Percentiles rank a stretch among this genome's conserved stretches.
Evolutionary conservation across 75 land plant species (phyloP).

Genomic region (Selaginella tamariscina): DNA sequence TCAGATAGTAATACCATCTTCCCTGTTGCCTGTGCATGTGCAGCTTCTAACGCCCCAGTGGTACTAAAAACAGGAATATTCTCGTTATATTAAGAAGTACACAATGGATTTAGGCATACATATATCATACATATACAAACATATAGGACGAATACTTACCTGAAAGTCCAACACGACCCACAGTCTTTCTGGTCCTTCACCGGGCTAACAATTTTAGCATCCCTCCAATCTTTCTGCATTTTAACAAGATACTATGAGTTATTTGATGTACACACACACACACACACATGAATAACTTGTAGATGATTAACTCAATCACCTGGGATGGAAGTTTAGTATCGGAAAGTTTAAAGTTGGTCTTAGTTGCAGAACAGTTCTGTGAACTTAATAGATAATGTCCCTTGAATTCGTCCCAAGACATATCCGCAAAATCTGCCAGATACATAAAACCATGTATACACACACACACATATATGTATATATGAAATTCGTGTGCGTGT

Average conservation of each 20-base stretch:
- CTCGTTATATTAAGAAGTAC: no score
- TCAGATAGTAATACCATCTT: conserved; percentile 70
- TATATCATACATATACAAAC: no score
- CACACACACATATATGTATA: not conserved
- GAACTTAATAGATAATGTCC: conserved; percentile 40
- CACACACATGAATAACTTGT: not conserved
- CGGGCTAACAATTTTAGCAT: conserved; percentile 72
- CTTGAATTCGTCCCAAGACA: conserved; percentile 81
- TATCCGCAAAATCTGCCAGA: conserved; percentile 69
- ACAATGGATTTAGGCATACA: no score
- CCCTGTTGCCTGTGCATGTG: conserved; percentile 86
- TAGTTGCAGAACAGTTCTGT: conserved; percentile 95
- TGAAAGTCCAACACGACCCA: conserved; percentile 99
- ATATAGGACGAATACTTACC: conserved; percentile 27
- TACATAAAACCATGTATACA: not conserved
- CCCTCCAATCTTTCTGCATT: conserved; percentile 92
- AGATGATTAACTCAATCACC: conserved; percentile 25
- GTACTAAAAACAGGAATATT: no score
- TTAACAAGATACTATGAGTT: not conserved
- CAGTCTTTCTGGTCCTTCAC: conserved; percentile 82
- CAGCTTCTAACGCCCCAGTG: conserved; percentile 92
- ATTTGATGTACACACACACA: not conserved
- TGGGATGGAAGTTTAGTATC: conserved; percentile 41
- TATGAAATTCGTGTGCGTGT: not conserved
- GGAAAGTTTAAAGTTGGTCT: conserved; percentile 50